A percentile compares a stretch with the other conserved stretches of the same genome.
Conservation (phyloP, 768 basidiomycete species). For the Pleurotus pulmonarius region DNA sequence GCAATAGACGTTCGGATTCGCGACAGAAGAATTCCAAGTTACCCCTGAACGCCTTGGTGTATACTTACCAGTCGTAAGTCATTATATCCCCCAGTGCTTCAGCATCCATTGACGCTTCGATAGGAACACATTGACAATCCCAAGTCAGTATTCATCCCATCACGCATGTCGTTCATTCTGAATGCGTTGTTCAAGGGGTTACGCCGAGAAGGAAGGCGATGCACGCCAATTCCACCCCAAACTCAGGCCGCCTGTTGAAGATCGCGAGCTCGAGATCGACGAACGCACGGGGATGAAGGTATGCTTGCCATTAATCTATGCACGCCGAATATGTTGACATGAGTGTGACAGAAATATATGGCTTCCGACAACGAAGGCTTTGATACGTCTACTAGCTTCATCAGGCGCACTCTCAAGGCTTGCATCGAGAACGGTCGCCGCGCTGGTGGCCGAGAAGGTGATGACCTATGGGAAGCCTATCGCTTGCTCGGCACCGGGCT, state of each 20-base stretch:
- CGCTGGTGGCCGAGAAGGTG: constrained; percentile 46
- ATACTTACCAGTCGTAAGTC: constrained; percentile 64
- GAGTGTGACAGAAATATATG: constrained; percentile 61
- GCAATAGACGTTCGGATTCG: constrained; percentile 55
- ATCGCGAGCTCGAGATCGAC: constrained; percentile 74
- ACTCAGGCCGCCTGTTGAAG: constrained; percentile 70
- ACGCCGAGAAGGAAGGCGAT: constrained; percentile 66
- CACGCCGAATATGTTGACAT: neutral
- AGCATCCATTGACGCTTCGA: neutral
- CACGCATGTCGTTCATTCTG: neutral
- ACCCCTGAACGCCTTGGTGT: constrained; percentile 70
- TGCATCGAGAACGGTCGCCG: constrained; percentile 71
- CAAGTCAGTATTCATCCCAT: constrained; percentile 35
- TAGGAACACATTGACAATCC: constrained; percentile 81
- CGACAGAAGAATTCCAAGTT: constrained; percentile 67
- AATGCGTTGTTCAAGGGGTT: constrained; percentile 40
- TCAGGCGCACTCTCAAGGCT: constrained; percentile 54
- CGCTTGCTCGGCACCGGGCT: constrained; percentile 66
- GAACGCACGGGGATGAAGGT: constrained; percentile 80
- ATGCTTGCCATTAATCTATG: neutral
- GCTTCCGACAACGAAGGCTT: constrained; percentile 64
- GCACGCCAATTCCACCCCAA: constrained; percentile 68
- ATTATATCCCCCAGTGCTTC: neutral
- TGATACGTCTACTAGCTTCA: constrained; percentile 72
- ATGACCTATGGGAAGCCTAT: constrained; percentile 64